Percentiles rank a stretch among this genome's conserved stretches.
phyloP scores from a whole-genome alignment of 2,329 filamentous ascomycete species.

The Juglanconis juglandina region DNA sequence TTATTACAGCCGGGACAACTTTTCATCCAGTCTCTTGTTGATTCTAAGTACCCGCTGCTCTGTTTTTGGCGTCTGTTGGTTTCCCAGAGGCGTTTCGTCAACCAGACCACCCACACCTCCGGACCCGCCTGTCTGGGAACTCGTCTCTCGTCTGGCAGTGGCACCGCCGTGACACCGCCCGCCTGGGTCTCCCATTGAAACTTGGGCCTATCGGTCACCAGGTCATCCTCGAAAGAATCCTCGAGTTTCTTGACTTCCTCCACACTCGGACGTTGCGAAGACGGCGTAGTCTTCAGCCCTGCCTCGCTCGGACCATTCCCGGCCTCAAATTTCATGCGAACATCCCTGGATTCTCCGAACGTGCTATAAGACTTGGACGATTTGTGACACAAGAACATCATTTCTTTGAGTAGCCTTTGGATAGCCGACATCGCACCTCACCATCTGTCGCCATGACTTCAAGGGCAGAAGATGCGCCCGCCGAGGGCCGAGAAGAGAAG shows the following conservation, averaged over 20 bases:
- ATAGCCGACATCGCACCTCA: background rate
- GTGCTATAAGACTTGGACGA: background rate
- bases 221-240: background rate
- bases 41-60: background rate
- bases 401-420: background rate
- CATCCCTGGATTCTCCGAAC: background rate
- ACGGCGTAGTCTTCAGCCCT: background rate
- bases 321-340: background rate
- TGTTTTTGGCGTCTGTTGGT: background rate
- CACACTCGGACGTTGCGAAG: background rate
- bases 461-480: constrained; percentile 35
- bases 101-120: background rate
- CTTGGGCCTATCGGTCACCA: background rate
- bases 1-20: background rate
- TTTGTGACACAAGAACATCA: background rate
- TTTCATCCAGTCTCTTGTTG: background rate
- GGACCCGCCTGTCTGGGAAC: background rate
- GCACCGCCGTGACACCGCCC: background rate
- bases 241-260: background rate
- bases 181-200: constrained; percentile 10
- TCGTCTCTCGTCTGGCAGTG: background rate
- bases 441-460: constrained; percentile 38
- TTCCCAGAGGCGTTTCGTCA: constrained; percentile 2
- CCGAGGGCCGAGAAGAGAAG: constrained; percentile 35
- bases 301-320: background rate